Base-by-base conservation (phyloP, 176 grass and related monocot species). In the Bonia amplexicaulis region DNA sequence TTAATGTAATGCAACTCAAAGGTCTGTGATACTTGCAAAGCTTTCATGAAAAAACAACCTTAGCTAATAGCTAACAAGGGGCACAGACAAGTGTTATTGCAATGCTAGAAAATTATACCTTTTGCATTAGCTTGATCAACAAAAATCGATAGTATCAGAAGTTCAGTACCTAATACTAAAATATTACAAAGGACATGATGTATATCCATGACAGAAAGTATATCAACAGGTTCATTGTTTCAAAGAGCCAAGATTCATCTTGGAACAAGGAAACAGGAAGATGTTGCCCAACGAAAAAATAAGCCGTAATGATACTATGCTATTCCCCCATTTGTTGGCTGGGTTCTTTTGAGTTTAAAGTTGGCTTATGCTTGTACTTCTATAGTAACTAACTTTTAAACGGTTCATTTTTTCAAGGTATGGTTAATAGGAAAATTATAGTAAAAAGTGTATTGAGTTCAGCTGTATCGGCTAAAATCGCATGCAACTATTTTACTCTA, bases 1-100 rank as follows among this genome's bases (percentile, higher is more conserved):
- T 58, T 27, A 48, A 80, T 27, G n/a, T 54, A 31, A 67, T 22
- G 15, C 47, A 82, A 73, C 40, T 39, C 7, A 84, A 66, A 87
- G 44, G 20, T 61, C 39, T 13, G 41, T 9, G 19, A 27, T 11
- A 16, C 33, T 57, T 66, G 40, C 46, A 75, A 46, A 69, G 7
- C 6, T 73, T 51, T 86, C 33, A 40, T 66, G 48, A 46, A 69
- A 63, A 77, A 71, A 0, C 58, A 76, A 55, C 12, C 71, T 31
- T 59, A 58, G 49, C 25, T 76, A 20, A 87, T 13, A 69, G 77
- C 73, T 44, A 82, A 63, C 19, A 88, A 14, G 0, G n/a, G 51
- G 55, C 48, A 74, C 27, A 74, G 35, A 57, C 61, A 73, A 74
- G 58, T 86, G 55, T 17, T 51, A 68, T n/a, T 25, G 8, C 40